Conservation (phyloP, 306 rosid genomes). For the Vicia villosa region DNA sequence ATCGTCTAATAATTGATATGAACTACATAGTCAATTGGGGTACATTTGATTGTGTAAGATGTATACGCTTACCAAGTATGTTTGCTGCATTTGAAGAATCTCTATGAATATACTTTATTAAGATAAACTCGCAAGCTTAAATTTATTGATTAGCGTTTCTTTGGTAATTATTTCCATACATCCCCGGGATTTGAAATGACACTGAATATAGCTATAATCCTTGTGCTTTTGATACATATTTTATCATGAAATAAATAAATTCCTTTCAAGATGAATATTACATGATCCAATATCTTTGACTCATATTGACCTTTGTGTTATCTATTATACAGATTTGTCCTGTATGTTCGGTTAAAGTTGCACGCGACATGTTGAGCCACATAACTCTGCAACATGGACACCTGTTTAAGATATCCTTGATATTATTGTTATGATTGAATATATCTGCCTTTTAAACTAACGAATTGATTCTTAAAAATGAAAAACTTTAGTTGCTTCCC, state of each 20-base stretch:
- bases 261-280: conserved; percentile 13
- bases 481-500: conserved; percentile 39
- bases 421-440: conserved; percentile 7
- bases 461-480: conserved; percentile 14
- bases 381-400: conserved; percentile 92
- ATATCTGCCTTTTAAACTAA: neutral
- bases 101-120: conserved; percentile 3
- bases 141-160: conserved; percentile 1
- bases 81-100: conserved; percentile 26
- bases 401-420: conserved; percentile 93
- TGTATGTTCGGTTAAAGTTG: conserved; percentile 87
- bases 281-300: neutral
- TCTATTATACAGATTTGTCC: conserved; percentile 81
- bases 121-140: conserved; percentile 20
- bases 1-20: conserved; percentile 3
- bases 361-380: conserved; percentile 88
- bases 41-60: neutral
- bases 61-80: neutral
- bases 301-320: conserved; percentile 23
- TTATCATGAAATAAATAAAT: neutral
- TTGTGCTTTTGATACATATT: conserved; percentile 16
- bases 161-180: conserved; percentile 15
- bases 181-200: conserved; percentile 28
- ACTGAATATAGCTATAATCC: neutral
- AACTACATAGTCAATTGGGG: conserved; percentile 22